These are phyloP conservation scores for Cryphonectria parasitica DNA, from an alignment of 2,329 filamentous ascomycete genomes.

Conservation along the genomic window DNA sequence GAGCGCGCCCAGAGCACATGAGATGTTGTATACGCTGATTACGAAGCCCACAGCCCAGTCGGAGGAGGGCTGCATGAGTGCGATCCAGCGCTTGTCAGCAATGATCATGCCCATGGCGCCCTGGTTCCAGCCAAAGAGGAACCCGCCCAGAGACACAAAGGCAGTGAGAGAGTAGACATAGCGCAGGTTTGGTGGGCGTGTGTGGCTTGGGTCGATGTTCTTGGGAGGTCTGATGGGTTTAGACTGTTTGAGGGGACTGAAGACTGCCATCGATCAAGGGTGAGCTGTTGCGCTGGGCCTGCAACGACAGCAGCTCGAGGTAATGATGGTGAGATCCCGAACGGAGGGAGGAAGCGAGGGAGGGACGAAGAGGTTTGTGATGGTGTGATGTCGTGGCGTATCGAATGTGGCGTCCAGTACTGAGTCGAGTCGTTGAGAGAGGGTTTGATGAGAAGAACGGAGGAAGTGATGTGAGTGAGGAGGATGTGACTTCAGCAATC, in stretches of 20 bases:
- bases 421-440: neutral
- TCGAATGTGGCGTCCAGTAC: neutral
- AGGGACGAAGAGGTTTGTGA: too few relatives aligned
- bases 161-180: slow-evolving; percentile 39
- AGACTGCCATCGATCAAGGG: slow-evolving; percentile 15
- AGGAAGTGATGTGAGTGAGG: neutral
- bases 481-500: neutral
- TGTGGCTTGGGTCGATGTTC: slow-evolving; percentile 17
- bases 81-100: slow-evolving; percentile 37
- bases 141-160: slow-evolving; percentile 33
- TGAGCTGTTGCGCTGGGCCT: neutral
- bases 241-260: slow-evolving; percentile 34
- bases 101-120: slow-evolving; percentile 41
- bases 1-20: slow-evolving; percentile 37
- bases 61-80: slow-evolving; percentile 36
- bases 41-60: slow-evolving; percentile 39
- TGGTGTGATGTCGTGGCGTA: neutral
- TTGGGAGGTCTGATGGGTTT: slow-evolving; percentile 34
- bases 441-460: too few relatives aligned
- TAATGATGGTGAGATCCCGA: neutral
- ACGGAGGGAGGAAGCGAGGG: neutral
- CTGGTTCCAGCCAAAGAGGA: slow-evolving; percentile 40
- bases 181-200: slow-evolving; percentile 35
- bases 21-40: slow-evolving; percentile 39
- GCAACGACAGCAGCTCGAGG: neutral